Conservation (phyloP, 2,329 filamentous ascomycete species). For the Seiridium cupressi region DNA sequence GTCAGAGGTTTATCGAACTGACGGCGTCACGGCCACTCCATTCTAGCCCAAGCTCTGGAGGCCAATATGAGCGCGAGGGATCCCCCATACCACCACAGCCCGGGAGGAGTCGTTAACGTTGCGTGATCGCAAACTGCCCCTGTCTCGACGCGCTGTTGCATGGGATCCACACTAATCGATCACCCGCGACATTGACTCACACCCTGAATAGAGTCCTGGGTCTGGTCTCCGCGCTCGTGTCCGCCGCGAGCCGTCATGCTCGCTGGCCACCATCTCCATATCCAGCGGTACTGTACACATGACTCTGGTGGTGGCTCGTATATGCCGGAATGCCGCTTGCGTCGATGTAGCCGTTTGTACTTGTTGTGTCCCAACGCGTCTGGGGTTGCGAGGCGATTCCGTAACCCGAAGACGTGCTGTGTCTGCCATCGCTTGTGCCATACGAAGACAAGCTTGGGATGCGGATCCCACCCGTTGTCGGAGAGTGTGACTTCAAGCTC, state of each 20-base stretch:
- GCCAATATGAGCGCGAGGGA: no score
- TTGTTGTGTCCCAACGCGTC: constrained; percentile 25
- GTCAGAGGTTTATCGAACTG: background rate
- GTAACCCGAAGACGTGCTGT: constrained; percentile 31
- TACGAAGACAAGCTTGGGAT: constrained; percentile 37
- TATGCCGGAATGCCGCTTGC: constrained; percentile 22
- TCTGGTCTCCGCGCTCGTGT: background rate
- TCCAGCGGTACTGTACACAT: constrained; percentile 40
- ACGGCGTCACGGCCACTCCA: background rate
- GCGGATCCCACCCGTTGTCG: constrained; percentile 30
- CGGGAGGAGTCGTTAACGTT: background rate
- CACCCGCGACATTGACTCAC: constrained; percentile 2
- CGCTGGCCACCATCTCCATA: constrained; percentile 42
- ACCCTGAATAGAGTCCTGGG: background rate
- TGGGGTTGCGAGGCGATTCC: constrained; percentile 28
- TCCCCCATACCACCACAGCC: no score
- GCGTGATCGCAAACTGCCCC: background rate
- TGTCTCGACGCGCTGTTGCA: background rate
- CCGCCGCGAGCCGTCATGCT: constrained; percentile 29
- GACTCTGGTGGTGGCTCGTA: constrained; percentile 28
- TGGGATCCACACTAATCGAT: background rate
- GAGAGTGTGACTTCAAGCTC: constrained; percentile 34
- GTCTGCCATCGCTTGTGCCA: constrained; percentile 31
- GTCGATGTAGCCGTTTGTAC: constrained; percentile 25
- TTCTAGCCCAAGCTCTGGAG: no score